Evolutionary conservation across 225 moss, liverwort and hornwort species (phyloP).

Genomic region (Thuidium tamariscinum): DNA sequence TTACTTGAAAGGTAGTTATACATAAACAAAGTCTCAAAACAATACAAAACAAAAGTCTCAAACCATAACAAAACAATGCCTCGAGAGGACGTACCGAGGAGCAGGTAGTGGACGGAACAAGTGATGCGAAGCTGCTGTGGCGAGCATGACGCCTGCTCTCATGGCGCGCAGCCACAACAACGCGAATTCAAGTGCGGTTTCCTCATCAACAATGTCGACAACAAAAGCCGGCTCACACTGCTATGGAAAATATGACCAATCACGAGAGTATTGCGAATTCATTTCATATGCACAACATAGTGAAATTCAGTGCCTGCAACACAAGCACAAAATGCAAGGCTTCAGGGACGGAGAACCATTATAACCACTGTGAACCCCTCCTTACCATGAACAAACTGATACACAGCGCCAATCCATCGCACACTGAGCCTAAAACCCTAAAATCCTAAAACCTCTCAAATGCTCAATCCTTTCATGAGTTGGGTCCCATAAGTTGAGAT

Average conservation of each 20-base stretch:
- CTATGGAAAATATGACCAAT: background rate
- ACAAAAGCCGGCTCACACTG: background rate
- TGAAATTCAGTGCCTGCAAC: background rate
- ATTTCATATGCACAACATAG: background rate
- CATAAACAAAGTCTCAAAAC: background rate
- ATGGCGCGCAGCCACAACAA: background rate
- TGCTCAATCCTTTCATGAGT: background rate
- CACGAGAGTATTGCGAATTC: background rate
- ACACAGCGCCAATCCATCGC: background rate
- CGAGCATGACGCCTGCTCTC: conserved; percentile 23
- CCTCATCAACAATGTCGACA: background rate
- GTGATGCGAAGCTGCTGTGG: conserved; percentile 32
- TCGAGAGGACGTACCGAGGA: conserved; percentile 16
- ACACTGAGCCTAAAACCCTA: background rate
- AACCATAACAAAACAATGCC: background rate
- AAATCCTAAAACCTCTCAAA: background rate
- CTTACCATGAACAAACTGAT: background rate
- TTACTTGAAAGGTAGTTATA: background rate
- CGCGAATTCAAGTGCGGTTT: background rate
- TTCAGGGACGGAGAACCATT: background rate
- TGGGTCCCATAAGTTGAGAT: background rate
- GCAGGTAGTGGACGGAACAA: conserved; percentile 33
- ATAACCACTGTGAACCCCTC: background rate
- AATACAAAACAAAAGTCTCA: background rate
- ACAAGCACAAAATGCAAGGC: background rate